Evolutionary conservation across 176 grass and related monocot species (phyloP), one percentile per base, ranked within the genome.

Genomic region (Phragmites australis): DNA sequence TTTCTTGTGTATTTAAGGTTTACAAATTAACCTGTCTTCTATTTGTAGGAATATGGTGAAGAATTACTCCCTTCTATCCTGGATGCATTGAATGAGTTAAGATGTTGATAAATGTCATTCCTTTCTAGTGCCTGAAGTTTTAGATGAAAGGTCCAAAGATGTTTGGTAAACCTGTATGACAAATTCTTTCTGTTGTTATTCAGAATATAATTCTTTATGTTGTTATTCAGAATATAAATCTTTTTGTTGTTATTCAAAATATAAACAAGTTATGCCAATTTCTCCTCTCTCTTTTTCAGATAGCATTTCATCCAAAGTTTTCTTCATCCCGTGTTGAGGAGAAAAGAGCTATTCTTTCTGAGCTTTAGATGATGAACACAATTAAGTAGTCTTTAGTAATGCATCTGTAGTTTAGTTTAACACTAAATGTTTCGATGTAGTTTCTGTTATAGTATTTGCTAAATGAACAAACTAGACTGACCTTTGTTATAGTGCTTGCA

Each of bases 351-450:
- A 98, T 98, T 85, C 96, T 98, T 85, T 98, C 96, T 76, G 96
- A 98, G 82, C 88, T 98, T 43, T 92, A 98, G 74, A 98, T 98
- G 96, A 98, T 98, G 96, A 98, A 98, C 88, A 98, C 96, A 69
- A 94, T 98, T 14, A 92, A 98, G 73, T 98, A n/a, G 21, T 48
- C 26, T 57, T 59, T 21, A 42, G 30, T 58, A 53, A 83, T 34
- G 50, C 47, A 73, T 70, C 27, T 55, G 48, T 65, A 8, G 64
- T 5, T 46, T 71, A 45, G 37, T 64, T 46, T 78, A 47, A 55
- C 11, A 16, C 37, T n/a, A 30, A 39, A 49, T 40, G 30, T 78
- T 73, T 48, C 4, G 21, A 21, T 67, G n/a, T 65, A 32, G 57
- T 51, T 83, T 14, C 68, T 57, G 17, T 46, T 51, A 51, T 59